Evolutionary conservation across 2,329 filamentous ascomycete species (phyloP).

Genomic region (Pestalotiopsis sp.): DNA sequence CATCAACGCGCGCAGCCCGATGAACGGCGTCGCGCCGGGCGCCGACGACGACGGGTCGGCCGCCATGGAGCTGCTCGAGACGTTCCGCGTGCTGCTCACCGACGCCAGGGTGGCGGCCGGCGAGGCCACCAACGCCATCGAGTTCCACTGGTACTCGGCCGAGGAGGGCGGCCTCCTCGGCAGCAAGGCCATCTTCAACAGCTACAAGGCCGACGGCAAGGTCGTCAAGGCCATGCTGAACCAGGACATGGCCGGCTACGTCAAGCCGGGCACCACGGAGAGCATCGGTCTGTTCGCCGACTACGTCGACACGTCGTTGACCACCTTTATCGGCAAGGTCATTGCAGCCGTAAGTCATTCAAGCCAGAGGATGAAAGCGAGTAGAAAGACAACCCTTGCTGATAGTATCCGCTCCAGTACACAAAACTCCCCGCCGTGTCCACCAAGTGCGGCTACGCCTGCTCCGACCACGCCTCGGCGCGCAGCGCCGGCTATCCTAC

Average conservation of each 20-base stretch:
- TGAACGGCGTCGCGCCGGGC: slow-evolving; percentile 71
- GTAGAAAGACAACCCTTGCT: background rate
- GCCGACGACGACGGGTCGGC: slow-evolving; percentile 78
- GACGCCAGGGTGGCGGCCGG: slow-evolving; percentile 64
- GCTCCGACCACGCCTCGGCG: slow-evolving; percentile 71
- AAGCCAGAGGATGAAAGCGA: too few relatives aligned
- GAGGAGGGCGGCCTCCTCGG: slow-evolving; percentile 81
- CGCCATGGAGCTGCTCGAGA: slow-evolving; percentile 79
- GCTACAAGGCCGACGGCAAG: slow-evolving; percentile 33
- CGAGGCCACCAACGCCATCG: slow-evolving; percentile 70
- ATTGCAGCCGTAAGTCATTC: slow-evolving; percentile 28
- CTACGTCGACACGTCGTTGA: slow-evolving; percentile 37
- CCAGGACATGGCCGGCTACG: slow-evolving; percentile 47
- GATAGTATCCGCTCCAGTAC: slow-evolving; percentile 27
- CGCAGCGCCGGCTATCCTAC: slow-evolving; percentile 67
- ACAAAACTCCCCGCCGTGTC: slow-evolving; percentile 43
- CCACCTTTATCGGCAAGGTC: slow-evolving; percentile 39
- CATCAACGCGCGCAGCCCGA: slow-evolving; percentile 75
- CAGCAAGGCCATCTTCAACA: slow-evolving; percentile 55
- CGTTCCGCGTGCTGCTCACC: slow-evolving; percentile 70
- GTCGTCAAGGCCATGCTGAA: slow-evolving; percentile 45
- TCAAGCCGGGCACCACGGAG: slow-evolving; percentile 26
- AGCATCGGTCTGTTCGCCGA: slow-evolving; percentile 43
- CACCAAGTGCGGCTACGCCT: slow-evolving; percentile 57
- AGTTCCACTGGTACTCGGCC: slow-evolving; percentile 86